Percentiles rank a stretch among this genome's conserved stretches.
Evolutionary conservation across 176 grass and related monocot genomes (phyloP).

Genomic region (Bromus sterilis): DNA sequence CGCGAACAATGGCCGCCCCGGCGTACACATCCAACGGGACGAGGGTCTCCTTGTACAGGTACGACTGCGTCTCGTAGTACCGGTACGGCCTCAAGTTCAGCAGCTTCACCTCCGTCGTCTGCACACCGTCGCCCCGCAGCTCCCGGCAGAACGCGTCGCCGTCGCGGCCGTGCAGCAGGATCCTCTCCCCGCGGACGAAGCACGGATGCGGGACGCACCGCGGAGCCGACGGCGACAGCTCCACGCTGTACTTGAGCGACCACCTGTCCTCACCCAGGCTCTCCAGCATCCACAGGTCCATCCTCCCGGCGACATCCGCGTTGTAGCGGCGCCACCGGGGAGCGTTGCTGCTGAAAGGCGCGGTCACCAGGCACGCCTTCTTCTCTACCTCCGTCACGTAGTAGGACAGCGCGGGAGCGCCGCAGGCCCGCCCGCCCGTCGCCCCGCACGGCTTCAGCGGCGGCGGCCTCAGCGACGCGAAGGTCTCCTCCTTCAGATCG

Average conservation of each 20-base stretch:
- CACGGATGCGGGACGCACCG: constrained; percentile 20
- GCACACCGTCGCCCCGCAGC: neutral
- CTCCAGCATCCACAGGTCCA: constrained; percentile 31
- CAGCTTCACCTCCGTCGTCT: constrained; percentile 1
- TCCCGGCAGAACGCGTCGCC: constrained; percentile 6
- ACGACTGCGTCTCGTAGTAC: constrained; percentile 15
- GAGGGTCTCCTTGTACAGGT: constrained; percentile 18
- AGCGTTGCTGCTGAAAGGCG: neutral
- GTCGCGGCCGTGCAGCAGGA: constrained; percentile 7
- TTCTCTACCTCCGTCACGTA: constrained; percentile 4
- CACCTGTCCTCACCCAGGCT: neutral
- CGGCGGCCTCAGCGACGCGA: constrained; percentile 5
- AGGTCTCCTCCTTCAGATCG: constrained; percentile 31
- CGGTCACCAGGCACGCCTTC: constrained; percentile 4
- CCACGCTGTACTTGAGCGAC: constrained; percentile 20
- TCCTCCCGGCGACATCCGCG: neutral
- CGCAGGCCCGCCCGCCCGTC: neutral
- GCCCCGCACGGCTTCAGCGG: neutral
- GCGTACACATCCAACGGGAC: constrained; percentile 19
- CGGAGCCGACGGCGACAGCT: neutral
- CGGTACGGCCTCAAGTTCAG: neutral
- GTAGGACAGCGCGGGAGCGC: neutral
- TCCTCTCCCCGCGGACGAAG: constrained; percentile 25
- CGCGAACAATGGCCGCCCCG: neutral
- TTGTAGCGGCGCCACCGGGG: constrained; percentile 16